Base-by-base conservation (phyloP, 2,329 filamentous ascomycete genomes). In the Alternaria solani region DNA sequence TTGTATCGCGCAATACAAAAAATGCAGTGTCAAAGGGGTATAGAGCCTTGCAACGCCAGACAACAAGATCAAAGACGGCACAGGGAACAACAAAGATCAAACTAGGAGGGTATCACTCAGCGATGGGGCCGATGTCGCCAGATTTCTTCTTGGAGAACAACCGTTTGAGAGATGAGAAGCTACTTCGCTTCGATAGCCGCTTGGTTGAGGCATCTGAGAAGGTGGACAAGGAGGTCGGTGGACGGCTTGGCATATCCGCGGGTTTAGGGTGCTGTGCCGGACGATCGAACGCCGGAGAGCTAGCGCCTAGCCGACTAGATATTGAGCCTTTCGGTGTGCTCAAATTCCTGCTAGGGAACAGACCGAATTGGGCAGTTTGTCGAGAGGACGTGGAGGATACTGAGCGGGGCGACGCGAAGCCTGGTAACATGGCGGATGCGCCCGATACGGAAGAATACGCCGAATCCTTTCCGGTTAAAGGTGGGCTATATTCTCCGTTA, bases 381-480 rank as follows among this genome's bases (percentile, higher is more conserved):
- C 71, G 60, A n/a, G 72, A 72, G 14, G 72, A 71, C 51, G 66
- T 63, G n/a, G 72, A 65, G 8, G 74, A 76, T 3, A 69, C 67
- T 14, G 75, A 75, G 20, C 73, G 74, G 20, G 73, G 68, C 42
- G 71, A 66, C 18, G 60, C 61, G 25, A 52, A 59, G 20, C 63
- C 65, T 3, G 75, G 75, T 20, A 73, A 76, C 46, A 72, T 68
- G 47, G 68, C 70, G 6, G 76, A 78, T 28, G 69, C 71, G 41
- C 74, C 74, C 20, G 76, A 78, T 25, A 78, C 67, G 8, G 77
- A 79, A 48, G 76, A 78, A 60, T 79, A 79, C 6, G 77, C 77
- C 28, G 77, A 79, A 48, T 79, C 77, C 59, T 78, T 76, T 28
- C 74, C 75, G 6, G 75, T 75, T 58, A 72, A 63, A 6, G 70